phyloP scores from a whole-genome alignment of 192 early-diverging fungal genomes.

The Entomortierella beljakovae region DNA sequence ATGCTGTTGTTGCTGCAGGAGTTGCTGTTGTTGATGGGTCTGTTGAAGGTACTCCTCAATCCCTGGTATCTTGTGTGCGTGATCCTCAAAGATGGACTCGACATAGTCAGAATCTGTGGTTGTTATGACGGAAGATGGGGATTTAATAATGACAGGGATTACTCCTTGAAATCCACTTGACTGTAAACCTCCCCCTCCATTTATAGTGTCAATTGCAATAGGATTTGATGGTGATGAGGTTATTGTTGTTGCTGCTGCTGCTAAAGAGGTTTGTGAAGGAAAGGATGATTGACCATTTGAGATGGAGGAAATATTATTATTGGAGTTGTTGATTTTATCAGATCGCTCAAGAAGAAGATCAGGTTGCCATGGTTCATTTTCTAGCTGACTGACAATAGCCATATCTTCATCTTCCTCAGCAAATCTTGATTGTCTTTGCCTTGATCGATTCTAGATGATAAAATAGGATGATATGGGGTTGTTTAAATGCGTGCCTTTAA shows the following conservation, averaged over 20 bases:
- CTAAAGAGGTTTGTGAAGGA: not conserved
- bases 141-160: conserved; percentile 46
- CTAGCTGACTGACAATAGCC: conserved; percentile 43
- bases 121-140: conserved; percentile 42
- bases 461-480: not conserved
- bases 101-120: conserved; percentile 23
- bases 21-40: conserved; percentile 31
- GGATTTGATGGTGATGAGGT: not conserved
- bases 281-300: not conserved
- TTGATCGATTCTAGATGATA: conserved; percentile 25
- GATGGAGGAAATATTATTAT: not conserved
- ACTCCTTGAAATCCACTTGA: conserved; percentile 27
- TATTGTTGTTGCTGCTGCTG: conserved; percentile 1
- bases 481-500: too few species aligned
- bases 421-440: conserved; percentile 23
- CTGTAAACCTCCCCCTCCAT: not conserved
- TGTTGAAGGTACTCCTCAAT: conserved; percentile 48
- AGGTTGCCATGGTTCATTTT: conserved; percentile 52
- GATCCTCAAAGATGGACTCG: conserved; percentile 31
- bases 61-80: conserved; percentile 12
- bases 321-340: conserved; percentile 5
- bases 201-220: not conserved
- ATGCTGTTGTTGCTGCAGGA: conserved; percentile 22
- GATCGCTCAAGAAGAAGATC: conserved; percentile 45
- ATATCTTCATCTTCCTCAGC: conserved; percentile 49